These are phyloP conservation scores for Fusarium sp. DNA, from an alignment of 2,329 filamentous ascomycete genomes.

Conservation along the genomic window DNA sequence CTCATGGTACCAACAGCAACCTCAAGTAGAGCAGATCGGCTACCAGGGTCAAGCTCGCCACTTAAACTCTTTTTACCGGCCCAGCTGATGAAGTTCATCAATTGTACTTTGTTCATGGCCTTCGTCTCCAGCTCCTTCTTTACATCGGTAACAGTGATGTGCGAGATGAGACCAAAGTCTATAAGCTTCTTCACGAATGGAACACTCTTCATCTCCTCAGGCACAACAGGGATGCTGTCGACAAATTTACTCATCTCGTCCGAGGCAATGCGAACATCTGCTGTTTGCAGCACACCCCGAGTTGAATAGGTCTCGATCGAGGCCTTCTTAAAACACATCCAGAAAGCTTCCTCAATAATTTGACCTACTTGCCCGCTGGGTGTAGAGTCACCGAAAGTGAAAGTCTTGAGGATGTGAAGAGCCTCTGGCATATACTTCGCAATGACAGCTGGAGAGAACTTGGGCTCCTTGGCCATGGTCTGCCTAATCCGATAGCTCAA, in stretches of 20 bases:
- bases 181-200: slow-evolving; percentile 83
- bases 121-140: slow-evolving; percentile 83
- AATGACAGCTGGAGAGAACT: slow-evolving; percentile 72
- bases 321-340: slow-evolving; percentile 86
- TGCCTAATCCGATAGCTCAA: slow-evolving; percentile 71
- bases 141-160: slow-evolving; percentile 89
- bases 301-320: slow-evolving; percentile 91
- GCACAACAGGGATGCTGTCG: slow-evolving; percentile 86
- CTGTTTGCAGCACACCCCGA: slow-evolving; percentile 85
- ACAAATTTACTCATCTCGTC: slow-evolving; percentile 78
- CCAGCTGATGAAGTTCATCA: slow-evolving; percentile 88
- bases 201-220: slow-evolving; percentile 77
- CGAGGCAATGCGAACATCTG: slow-evolving; percentile 80
- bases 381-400: slow-evolving; percentile 89
- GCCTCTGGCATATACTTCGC: slow-evolving; percentile 79
- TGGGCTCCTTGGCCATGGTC: slow-evolving; percentile 57
- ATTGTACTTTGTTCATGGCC: slow-evolving; percentile 81
- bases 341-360: slow-evolving; percentile 94
- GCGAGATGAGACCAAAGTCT: slow-evolving; percentile 86
- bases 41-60: slow-evolving; percentile 77
- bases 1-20: slow-evolving; percentile 80
- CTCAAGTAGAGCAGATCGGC: slow-evolving; percentile 76
- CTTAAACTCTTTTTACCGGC: slow-evolving; percentile 75
- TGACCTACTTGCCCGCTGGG: slow-evolving; percentile 85
- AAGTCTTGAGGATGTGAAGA: slow-evolving; percentile 85